Base-by-base conservation (phyloP, 1,139 yeast genomes). In the Diutina sp. region DNA sequence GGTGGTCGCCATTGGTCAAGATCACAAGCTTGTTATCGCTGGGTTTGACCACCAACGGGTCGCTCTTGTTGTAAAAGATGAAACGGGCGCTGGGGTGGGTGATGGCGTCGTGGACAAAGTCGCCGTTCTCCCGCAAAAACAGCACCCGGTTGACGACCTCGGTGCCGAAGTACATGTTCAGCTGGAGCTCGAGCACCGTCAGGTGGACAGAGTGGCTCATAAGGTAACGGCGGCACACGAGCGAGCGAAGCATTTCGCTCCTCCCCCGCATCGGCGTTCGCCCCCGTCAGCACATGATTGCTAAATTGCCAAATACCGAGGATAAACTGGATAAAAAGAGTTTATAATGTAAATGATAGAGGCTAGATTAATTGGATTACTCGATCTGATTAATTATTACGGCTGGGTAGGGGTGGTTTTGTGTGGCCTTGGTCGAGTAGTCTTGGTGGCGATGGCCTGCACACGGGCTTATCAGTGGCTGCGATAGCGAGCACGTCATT, bases 121-220 rank as follows among this genome's bases (percentile, higher is more conserved):
- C 79, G 29, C 70, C 58, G 65, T 90, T 87, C 41, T 82, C 84
- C 57, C 97, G 74, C 54, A 90, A 73, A 65, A 90, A 91, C 12
- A 95, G 84, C 9, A 90, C 84, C 60, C 97, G 72, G 69, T 91
- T 90, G 57, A 91, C 72, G 6, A 80, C 82, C 59, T 81, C 84
- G 25, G 77, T 77, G 14, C 87, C 71, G 60, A 70, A 76, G 63
- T 73, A 75, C 28, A 45, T 53, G 53, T 50, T 50, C 9, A 14
- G 14, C 28, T 32, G 53, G 25, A 50, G 16, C 53, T 50, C 53
- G 14, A 29, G 29, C 28, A 50, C 18, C 14, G 29, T 50, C 53
- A 50, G 53, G 28, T 50, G 53, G 53, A 21, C 18, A 21, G 5
- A 9, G 25, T 50, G 53, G 16, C 53, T 50, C 53, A 50, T 50